These are phyloP conservation scores for Perkinsus marinus DNA, from an alignment of 169 alveolate genomes.

Conservation along the genomic window DNA sequence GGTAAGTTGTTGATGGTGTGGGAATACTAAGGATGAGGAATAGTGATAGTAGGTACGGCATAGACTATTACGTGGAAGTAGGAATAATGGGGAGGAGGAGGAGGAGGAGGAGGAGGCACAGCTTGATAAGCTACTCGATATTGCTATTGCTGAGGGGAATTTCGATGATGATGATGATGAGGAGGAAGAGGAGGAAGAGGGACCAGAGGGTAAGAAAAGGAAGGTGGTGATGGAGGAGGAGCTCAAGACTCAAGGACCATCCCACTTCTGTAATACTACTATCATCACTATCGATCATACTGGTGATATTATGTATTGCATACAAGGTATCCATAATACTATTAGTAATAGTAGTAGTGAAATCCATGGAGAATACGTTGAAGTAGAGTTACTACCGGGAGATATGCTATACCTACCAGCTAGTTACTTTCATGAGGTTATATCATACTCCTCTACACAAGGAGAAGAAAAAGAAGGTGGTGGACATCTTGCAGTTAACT, in stretches of 20 bases:
- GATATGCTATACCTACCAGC: neutral
- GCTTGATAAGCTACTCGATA: neutral
- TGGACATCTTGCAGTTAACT: neutral
- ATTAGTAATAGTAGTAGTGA: neutral
- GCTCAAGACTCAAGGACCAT: neutral
- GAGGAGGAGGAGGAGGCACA: neutral
- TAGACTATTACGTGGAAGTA: neutral
- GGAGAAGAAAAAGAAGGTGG: neutral
- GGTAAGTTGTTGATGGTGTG: neutral
- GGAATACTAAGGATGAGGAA: neutral
- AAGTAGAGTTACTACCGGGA: neutral
- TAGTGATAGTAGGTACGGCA: neutral
- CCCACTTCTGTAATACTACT: neutral
- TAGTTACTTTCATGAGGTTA: neutral
- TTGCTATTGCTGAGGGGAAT: neutral
- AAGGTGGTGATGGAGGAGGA: neutral
- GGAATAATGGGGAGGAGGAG: neutral
- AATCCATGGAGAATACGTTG: neutral
- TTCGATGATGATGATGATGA: neutral
- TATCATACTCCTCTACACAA: neutral
- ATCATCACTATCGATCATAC: no score
- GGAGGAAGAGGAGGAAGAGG: neutral
- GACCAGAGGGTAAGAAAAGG: neutral
- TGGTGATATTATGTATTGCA: no score
- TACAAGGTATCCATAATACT: neutral